phyloP scores from a whole-genome alignment of 139 green algal species.

The Closterium sp. region DNA sequence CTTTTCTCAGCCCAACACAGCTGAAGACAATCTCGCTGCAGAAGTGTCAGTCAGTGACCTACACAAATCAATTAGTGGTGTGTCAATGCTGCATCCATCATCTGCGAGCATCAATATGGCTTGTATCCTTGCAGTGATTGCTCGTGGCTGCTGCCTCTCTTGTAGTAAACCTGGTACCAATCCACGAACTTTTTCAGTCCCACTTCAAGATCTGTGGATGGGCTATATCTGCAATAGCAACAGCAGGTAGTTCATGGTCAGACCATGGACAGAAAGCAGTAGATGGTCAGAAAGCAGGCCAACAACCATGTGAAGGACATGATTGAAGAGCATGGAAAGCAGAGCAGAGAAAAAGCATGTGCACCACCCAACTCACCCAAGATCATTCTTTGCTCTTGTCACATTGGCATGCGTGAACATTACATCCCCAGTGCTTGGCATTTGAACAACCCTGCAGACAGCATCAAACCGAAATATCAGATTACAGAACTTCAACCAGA shows the following conservation, averaged over 20 bases:
- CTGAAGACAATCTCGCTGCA: neutral
- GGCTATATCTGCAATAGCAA: conserved; percentile 36
- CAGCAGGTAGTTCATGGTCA: neutral
- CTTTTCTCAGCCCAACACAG: too few species aligned
- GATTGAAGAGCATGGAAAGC: neutral
- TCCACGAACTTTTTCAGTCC: conserved; percentile 66
- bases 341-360: neutral
- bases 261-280: neutral
- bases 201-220: conserved; percentile 55
- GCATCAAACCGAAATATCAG: neutral
- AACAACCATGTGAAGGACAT: too few species aligned
- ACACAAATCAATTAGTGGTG: neutral
- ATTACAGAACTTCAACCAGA: neutral
- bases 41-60: neutral
- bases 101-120: conserved; percentile 3
- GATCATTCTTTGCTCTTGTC: conserved; percentile 54
- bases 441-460: conserved; percentile 54
- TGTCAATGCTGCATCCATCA: neutral
- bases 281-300: neutral
- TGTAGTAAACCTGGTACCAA: conserved; percentile 64
- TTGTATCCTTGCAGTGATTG: conserved; percentile 23
- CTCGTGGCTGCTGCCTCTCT: conserved; percentile 20
- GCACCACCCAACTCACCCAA: conserved; percentile 52
- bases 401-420: conserved; percentile 76
- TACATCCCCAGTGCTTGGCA: conserved; percentile 72